Evolutionary conservation across 164 flowering plant species (phyloP), one percentile per base, ranked within the genome.

Genomic region (Annona cherimola): DNA sequence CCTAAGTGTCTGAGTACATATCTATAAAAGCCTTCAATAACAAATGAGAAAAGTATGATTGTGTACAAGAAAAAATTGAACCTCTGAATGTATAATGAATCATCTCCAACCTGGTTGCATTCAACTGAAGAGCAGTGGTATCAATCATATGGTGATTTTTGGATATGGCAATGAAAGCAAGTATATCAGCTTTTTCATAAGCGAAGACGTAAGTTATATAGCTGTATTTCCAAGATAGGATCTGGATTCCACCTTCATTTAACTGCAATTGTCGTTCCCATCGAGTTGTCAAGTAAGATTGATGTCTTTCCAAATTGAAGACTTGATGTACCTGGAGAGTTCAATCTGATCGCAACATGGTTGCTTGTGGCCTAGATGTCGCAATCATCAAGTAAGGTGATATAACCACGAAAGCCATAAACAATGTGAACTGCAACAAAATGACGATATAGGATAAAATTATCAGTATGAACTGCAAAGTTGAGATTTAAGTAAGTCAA

Each of bases 371-470:
- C 69, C 83, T 81, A 66, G 82, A 78, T 63, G 75, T 79, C 66
- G 88, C 83, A 65, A 81, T 76, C 69, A 82, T 80, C 64, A 86
- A 44, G 73, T 84, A 83, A 5, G 91, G 93, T 8, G 80, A 80
- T 68, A 84, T 64, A 50, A 88, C 94, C 85, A 89, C 78, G 86
- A 85, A 80, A 57, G 96, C 91, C 97, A 91, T 89, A 73, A 87
- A 90, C 50, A 91, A 80, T 26, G 98, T 90, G 77, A 91, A 88
- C 98, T 94, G 94, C 90, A 86, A 72, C 1, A 69, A 1, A 50
- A 50, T 26, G 35, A 26, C 35, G 35, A 26, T 26, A 26, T 26
- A 26, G 35, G 35, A 26, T 26, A 26, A 26, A 26, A 26, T 26
- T 26, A 26, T 26, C 35, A 26, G 35, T 26, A 26, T 26, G 35